Base-by-base conservation (phyloP, 129 eudicot genomes). In the Solidago caesia region DNA sequence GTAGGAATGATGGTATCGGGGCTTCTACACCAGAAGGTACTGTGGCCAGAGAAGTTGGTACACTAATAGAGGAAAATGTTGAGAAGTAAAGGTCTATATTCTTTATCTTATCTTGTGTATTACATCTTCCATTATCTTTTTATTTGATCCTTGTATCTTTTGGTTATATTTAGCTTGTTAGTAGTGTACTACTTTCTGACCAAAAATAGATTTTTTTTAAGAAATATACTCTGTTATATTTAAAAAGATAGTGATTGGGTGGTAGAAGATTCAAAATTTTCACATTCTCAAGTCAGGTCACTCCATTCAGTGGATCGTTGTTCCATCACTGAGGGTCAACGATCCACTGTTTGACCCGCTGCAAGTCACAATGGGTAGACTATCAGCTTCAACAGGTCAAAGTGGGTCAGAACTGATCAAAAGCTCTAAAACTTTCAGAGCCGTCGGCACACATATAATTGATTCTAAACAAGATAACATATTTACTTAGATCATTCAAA, bases 61-160 rank as follows among this genome's bases (percentile, higher is more conserved):
- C 81, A 53, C 68, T 52, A 73, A 47, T 27, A 44, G 84, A 75
- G 66, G 70, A 41, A 73, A 73, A 72, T 47, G 67, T 71, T 77
- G 82, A 71, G 57, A 77, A 25, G 70, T 70, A 63, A 42, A 55
- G 21, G 48, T 49, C 13, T 70, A 4, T 29, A 60, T 47, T 14
- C 69, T 77, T 60, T 8, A 21, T 60, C 69, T 77, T 41, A 58
- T 56, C 21, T 63, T 63, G 52, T 41, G 71, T 39, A 47, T 63
- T 74, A 48, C 43, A 29, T 46, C 52, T 69, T 64, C 29, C 27
- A 15, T 76, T 77, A 58, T 69, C 42, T 69, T 53, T 77, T 75
- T 74, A 12, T 61, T 71, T 41, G 26, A 55, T n/a, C 9, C 2
- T n/a, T 55, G 60, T n/a, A 55, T n/a, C 27, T 0, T 14, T 55